Percentiles rank a stretch among this genome's conserved stretches.
Evolutionary conservation across 1,284 basidiomycete species (phyloP).

Genomic region (Ceratobasidium sp.): DNA sequence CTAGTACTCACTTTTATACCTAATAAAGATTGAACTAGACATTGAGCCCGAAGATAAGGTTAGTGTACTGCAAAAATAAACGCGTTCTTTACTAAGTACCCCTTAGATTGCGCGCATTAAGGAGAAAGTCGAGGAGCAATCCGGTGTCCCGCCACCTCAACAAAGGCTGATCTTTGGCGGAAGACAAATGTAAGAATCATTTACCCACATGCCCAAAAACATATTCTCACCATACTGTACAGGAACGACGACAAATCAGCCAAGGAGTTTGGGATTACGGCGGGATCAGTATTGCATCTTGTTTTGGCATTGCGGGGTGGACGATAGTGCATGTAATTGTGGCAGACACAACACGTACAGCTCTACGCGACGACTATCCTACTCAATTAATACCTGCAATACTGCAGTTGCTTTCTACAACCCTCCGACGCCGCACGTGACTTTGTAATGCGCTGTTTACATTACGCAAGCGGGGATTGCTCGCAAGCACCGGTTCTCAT

Average conservation of each 20-base stretch:
- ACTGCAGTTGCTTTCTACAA: neutral
- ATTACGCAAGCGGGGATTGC: no score
- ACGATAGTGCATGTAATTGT: neutral
- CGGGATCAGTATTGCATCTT: constrained; percentile 89
- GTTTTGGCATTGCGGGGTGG: constrained; percentile 94
- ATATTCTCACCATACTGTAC: constrained; percentile 13
- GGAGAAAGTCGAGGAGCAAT: constrained; percentile 99
- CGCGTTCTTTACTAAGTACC: neutral
- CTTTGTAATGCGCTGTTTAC: neutral
- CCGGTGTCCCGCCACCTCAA: constrained; percentile 96
- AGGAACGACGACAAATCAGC: constrained; percentile 88
- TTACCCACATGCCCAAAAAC: constrained; percentile 6
- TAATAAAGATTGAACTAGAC: constrained; percentile 88
- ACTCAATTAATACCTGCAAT: constrained; percentile 9
- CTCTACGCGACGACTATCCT: neutral
- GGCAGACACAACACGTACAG: neutral
- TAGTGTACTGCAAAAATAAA: constrained; percentile 48
- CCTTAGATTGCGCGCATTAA: constrained; percentile 92
- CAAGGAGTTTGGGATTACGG: constrained; percentile 80
- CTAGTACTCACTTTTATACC: constrained; percentile 6
- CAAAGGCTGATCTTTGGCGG: constrained; percentile 96
- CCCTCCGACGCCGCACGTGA: constrained; percentile 37
- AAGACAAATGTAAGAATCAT: constrained; percentile 86
- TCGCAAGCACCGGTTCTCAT: no score
- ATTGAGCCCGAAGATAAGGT: constrained; percentile 93